phyloP scores from a whole-genome alignment of 768 basidiomycete species.

The Russula compacta region DNA sequence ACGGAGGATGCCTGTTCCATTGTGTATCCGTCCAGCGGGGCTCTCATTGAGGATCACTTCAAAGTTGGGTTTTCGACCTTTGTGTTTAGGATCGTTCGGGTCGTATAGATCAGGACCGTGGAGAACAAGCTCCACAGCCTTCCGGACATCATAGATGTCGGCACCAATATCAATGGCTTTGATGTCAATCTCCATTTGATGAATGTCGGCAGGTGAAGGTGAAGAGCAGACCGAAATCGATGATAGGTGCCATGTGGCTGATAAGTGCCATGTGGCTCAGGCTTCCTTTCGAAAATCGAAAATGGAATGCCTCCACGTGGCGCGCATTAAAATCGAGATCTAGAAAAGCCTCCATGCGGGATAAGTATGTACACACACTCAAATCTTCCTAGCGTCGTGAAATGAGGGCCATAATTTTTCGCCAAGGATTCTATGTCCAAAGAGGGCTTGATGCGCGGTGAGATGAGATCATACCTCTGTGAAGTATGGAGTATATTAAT shows the following conservation, averaged over 20 bases:
- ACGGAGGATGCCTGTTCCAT: conserved; percentile 38
- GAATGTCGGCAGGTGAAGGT: background rate
- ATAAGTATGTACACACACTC: too few relatives aligned
- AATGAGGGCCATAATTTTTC: too few relatives aligned
- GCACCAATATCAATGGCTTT: conserved; percentile 31
- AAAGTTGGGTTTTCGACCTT: conserved; percentile 47
- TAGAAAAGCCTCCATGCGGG: too few relatives aligned
- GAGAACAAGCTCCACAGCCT: conserved; percentile 44
- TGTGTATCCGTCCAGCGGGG: conserved; percentile 44
- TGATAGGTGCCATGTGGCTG: background rate
- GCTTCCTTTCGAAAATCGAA: too few relatives aligned
- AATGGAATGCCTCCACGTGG: too few relatives aligned
- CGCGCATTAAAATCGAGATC: too few relatives aligned
- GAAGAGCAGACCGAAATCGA: background rate
- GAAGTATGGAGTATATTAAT: too few relatives aligned
- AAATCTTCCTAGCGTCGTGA: too few relatives aligned
- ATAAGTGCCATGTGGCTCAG: background rate
- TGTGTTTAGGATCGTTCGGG: conserved; percentile 27
- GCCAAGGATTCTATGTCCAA: too few relatives aligned
- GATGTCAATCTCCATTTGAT: conserved; percentile 33
- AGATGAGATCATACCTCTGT: too few relatives aligned
- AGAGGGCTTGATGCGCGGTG: too few relatives aligned
- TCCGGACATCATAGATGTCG: conserved; percentile 47
- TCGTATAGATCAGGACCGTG: conserved; percentile 45
- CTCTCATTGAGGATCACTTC: conserved; percentile 41